Base-by-base conservation (phyloP, 108 stramenopile genomes). In the Stephanodiscus minutulus region DNA sequence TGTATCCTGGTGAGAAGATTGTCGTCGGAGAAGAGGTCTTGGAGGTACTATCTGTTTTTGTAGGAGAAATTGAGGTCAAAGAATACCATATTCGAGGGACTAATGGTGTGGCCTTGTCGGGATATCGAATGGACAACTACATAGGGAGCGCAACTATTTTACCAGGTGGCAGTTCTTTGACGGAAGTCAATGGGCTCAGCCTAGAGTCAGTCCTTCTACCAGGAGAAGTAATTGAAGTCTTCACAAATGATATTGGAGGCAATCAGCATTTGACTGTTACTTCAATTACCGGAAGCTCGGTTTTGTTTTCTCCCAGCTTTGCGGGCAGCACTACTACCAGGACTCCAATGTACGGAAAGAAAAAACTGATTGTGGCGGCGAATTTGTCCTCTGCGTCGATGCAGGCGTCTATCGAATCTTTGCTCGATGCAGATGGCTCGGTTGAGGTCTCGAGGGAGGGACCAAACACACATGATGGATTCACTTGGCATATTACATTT, bases 401-500 rank as follows among this genome's bases (percentile, higher is more conserved):
- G 68, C 81, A 91, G 76, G 29, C 43, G 12, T 83, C 89, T 5
- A 48, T 95, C 28, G 83, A 91, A 68, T 52, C 65, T n/a, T 74
- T 93, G 13, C 25, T 68, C 21, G 80, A 82, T 13, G 63, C 53
- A 24, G 20, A 91, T 62, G 76, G 78, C 20, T 81, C 76, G 18
- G 91, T 95, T n/a, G 74, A 71, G 44, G 94, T 95, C 6, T 64
- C 65, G 10, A 68, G 91, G 22, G 72, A 81, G 37, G 78, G 78
- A n/a, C 78, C 78, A 11, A 75, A 76, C 24, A 82, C 89, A 73
- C 87, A 83, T 29, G 83, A 84, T 55, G 94, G 92, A 22, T 91
- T 75, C 70, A 88, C 89, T 53, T 95, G 91, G 89, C 50, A 74
- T 22, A 85, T 95, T n/a, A 88, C 91, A n/a, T 95, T 95, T 48